These are phyloP conservation scores for Xylaria sp. DNA, from an alignment of 2,329 filamentous ascomycete species.

Conservation along the genomic window DNA sequence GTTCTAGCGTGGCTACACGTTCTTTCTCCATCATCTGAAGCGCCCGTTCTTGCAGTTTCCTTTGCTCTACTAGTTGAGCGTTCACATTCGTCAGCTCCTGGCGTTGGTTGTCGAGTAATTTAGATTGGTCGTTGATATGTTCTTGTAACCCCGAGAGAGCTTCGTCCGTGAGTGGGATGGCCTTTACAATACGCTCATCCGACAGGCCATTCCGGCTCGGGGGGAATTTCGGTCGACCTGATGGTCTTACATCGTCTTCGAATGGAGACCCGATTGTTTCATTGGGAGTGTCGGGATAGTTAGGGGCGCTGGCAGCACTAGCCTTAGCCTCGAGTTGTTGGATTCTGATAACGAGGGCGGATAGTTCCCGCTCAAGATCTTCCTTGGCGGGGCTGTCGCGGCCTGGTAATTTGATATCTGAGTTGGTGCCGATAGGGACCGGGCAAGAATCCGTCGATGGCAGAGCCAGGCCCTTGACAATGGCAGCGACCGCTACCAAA, in stretches of 20 bases:
- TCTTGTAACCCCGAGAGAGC: constrained; percentile 87
- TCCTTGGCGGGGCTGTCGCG: constrained; percentile 79
- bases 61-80: constrained; percentile 85
- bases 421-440: constrained; percentile 56
- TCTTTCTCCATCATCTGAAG: constrained; percentile 85
- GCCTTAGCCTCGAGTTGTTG: constrained; percentile 85
- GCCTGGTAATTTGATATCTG: constrained; percentile 78
- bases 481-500: constrained; percentile 64
- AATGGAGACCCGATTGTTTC: constrained; percentile 76
- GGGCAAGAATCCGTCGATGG: constrained; percentile 55
- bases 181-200: constrained; percentile 54
- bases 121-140: constrained; percentile 92
- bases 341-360: constrained; percentile 79
- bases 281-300: constrained; percentile 83
- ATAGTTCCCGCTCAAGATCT: constrained; percentile 83
- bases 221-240: constrained; percentile 59
- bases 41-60: constrained; percentile 83
- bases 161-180: constrained; percentile 76
- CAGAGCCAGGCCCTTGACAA: constrained; percentile 64
- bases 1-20: constrained; percentile 88
- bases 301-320: constrained; percentile 65
- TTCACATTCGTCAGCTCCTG: constrained; percentile 88
- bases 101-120: constrained; percentile 88
- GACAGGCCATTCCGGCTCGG: constrained; percentile 49
- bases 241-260: constrained; percentile 60